These are phyloP conservation scores for Cardamine occulta DNA, from an alignment of 345 rosid species.

Conservation along the genomic window DNA sequence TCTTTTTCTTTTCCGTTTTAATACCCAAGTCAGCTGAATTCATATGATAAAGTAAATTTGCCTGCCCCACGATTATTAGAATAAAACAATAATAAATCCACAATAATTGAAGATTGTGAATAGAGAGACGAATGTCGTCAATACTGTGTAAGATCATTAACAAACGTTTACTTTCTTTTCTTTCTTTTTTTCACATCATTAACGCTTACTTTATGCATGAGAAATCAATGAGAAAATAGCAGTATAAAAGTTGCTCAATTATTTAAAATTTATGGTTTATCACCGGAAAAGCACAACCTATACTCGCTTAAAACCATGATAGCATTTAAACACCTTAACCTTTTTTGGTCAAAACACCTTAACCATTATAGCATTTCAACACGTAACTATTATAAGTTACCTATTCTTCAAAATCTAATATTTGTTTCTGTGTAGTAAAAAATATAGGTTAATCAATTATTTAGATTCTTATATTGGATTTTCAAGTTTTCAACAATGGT, in stretches of 20 bases:
- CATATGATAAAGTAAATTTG: constrained; percentile 30
- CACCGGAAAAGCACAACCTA: neutral
- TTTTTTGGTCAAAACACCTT: neutral
- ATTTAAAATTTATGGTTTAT: neutral
- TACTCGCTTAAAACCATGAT: neutral
- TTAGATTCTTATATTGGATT: neutral
- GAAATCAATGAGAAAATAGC: neutral
- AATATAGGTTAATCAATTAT: neutral
- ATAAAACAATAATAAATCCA: constrained; percentile 14
- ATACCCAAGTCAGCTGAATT: constrained; percentile 36
- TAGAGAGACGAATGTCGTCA: constrained; percentile 17
- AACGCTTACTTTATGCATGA: constrained; percentile 20
- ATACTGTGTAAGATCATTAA: neutral
- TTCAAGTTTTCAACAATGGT: neutral
- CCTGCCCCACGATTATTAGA: constrained; percentile 38
- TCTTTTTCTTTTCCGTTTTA: neutral
- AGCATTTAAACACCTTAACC: neutral
- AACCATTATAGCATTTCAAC: neutral
- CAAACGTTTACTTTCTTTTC: neutral
- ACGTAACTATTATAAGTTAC: neutral
- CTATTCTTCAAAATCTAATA: neutral
- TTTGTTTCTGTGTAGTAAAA: neutral
- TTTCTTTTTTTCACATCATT: neutral
- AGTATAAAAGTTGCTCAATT: neutral
- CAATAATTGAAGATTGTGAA: constrained; percentile 24